Evolutionary conservation across 176 grass and related monocot genomes (phyloP).

Genomic region (Typha latifolia): DNA sequence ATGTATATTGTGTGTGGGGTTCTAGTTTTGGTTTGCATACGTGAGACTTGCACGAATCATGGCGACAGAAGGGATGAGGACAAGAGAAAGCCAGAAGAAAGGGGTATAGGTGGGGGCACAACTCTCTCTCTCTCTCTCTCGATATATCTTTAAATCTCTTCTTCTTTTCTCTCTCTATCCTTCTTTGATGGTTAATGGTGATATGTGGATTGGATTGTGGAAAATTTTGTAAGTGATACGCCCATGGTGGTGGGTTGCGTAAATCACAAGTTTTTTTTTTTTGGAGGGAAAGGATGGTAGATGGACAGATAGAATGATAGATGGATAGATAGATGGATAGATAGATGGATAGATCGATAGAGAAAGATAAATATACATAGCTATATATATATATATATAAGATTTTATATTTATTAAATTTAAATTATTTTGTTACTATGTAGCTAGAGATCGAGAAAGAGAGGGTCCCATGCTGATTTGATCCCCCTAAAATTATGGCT

Average conservation of each 20-base stretch:
- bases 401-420: neutral
- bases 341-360: slow-evolving; percentile 12
- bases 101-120: neutral
- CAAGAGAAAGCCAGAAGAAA: neutral
- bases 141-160: too few relatives aligned
- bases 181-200: neutral
- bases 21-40: neutral
- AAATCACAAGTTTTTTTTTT: neutral
- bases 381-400: slow-evolving; percentile 11
- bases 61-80: neutral
- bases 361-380: neutral
- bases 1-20: neutral
- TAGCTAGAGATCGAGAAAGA: neutral
- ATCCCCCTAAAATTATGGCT: slow-evolving; percentile 45
- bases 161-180: neutral
- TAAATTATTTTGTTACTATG: neutral
- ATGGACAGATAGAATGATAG: slow-evolving; percentile 56
- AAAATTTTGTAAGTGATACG: slow-evolving; percentile 7
- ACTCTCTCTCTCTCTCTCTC: neutral
- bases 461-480: slow-evolving; percentile 47
- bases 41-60: slow-evolving; percentile 11
- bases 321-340: slow-evolving; percentile 9
- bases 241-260: slow-evolving; percentile 33
- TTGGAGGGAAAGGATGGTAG: slow-evolving; percentile 21
- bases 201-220: slow-evolving; percentile 9